Evolutionary conservation across 768 basidiomycete species (phyloP), one percentile per base, ranked within the genome.

Genomic region (Sarcodon aspratus): DNA sequence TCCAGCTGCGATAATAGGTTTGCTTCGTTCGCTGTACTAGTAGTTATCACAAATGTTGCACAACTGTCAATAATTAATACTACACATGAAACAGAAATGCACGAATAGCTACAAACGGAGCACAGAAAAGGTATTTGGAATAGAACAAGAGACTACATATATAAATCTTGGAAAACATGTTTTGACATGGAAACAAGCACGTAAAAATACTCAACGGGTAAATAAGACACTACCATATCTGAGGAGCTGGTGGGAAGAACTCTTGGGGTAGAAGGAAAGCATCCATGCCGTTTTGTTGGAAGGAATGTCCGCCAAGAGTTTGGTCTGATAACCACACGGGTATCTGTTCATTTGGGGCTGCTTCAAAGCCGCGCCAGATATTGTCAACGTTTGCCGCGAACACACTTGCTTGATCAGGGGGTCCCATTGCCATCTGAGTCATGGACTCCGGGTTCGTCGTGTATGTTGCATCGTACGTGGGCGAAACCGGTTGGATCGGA

Each of bases 311-410:
- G 42, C 87, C 88, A 1, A 90, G 65, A 55, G 75, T 86, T 62
- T 86, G 83, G 61, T 91, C 88, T 34, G 86, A 85, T 42, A 90
- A 79, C 87, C 87, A 91, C 27, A 90, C 80, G 15, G 88, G 87
- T 9, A 88, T 68, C 55, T 87, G 85, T 58, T 87, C 85, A 50
- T 70, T 80, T 10, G 82, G 67, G 17, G 79, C 80, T 63, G 73
- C 70, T 60, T 85, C 84, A 57, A 88, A 82, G 32, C 79, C 82
- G 46, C 82, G 76, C 79, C 81, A 84, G 50, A 89, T 87, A 52
- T 75, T 73, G 40, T 89, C 86, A 10, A 82, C 66, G 49, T 68
- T 63, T 18, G 55, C 74, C 21, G 54, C 46, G 33, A 53, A 54
- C 42, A 55, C 53, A 17, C 52, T 52, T 6, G 47, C 50, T 49